These are phyloP conservation scores for Blastobotrys raffinosifermentans DNA, from an alignment of 1,139 yeast species.

Conservation along the genomic window DNA sequence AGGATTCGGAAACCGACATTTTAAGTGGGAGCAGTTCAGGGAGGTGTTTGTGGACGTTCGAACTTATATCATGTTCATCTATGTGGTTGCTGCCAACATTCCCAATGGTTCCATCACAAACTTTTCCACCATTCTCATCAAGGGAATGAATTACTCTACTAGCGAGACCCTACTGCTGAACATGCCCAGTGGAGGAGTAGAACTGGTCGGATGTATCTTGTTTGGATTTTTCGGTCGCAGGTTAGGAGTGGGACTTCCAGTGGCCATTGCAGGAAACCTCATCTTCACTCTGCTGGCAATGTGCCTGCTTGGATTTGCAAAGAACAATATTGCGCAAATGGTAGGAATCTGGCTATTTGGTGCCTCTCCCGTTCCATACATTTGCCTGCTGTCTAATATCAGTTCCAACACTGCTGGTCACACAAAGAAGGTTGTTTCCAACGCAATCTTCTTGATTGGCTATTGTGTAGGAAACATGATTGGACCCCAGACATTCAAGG, in stretches of 20 bases:
- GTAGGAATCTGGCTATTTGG: constrained; percentile 10
- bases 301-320: constrained; percentile 38
- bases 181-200: constrained; percentile 37
- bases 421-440: constrained; percentile 58
- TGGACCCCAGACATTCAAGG: constrained; percentile 49
- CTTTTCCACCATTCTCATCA: constrained; percentile 39
- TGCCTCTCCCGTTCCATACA: neutral
- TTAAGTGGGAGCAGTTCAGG: constrained; percentile 48
- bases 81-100: constrained; percentile 40
- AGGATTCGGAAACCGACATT: constrained; percentile 51
- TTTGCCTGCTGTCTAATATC: constrained; percentile 34
- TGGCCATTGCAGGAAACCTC: constrained; percentile 28
- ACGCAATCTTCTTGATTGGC: constrained; percentile 53
- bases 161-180: constrained; percentile 38
- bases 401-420: constrained; percentile 58
- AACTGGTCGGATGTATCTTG: constrained; percentile 16
- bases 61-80: constrained; percentile 45
- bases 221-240: constrained; percentile 26
- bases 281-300: constrained; percentile 33
- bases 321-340: constrained; percentile 7
- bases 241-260: constrained; percentile 14
- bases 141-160: constrained; percentile 37
- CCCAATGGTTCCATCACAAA: constrained; percentile 52
- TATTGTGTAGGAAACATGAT: constrained; percentile 61
- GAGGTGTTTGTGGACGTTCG: constrained; percentile 40